Evolutionary conservation across 805 yeast species (phyloP), one percentile per base, ranked within the genome.

Genomic region (Tetrapisispora phaffii): DNA sequence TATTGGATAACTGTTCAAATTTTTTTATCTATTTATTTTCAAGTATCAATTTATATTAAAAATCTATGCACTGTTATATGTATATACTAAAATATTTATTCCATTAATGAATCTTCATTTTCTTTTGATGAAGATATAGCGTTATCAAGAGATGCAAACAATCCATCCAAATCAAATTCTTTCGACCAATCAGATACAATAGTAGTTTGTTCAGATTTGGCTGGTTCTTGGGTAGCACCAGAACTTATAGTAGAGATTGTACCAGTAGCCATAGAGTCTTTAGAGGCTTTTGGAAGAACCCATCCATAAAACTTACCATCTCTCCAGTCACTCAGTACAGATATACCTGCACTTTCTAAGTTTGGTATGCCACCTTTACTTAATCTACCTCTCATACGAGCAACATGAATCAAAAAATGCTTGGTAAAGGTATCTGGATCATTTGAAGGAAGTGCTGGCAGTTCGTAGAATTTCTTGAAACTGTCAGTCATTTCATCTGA

Each of bases 291-390:
- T 42, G 96, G 95, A 55, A 80, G 67, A 2, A 85, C 79, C 96
- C 96, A 93, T 40, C 97, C 95, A 45, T 82, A 67, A 56, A 93
- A 79, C 62, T 93, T 79, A 47, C 98, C 98, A 65, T 89, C 97
- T 68, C 96, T 80, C 97, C 97, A 93, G 67, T 93, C 98, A 57
- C 77, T 86, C 59, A 93, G 72, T 12, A 93, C 82, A 32, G 84
- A 73, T 56, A 76, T 63, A 32, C 94, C 96, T 8, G 97, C 95
- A 51, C 89, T 74, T 47, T 79, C 82, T 50, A 93, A 64, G 63
- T 93, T 88, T 46, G 97, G 96, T 47, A 93, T 67, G 60, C 98
- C 98, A 36, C 96, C 96, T 59, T 77, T 83, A 41, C 95, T 87
- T 51, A 93, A 72, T 66, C 97, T 77, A 47, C 98, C 98, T 65